Conservation (phyloP, 768 basidiomycete genomes). For the Cystoderma amianthinum region DNA sequence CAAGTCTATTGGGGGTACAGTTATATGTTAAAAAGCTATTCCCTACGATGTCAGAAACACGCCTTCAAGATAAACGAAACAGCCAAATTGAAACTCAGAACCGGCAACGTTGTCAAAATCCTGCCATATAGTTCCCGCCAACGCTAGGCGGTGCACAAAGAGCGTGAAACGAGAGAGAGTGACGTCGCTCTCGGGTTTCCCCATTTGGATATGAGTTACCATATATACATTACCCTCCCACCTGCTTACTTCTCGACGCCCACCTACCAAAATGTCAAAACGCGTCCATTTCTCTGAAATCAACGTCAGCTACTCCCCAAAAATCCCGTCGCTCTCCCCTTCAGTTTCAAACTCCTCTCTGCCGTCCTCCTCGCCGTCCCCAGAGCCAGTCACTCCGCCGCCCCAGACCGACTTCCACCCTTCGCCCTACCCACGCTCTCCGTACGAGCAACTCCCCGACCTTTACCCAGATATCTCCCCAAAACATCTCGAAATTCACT, state of each 20-base stretch:
- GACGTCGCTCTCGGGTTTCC: background rate
- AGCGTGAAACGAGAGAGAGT: background rate
- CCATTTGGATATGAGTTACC: background rate
- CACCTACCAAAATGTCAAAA: conserved; percentile 19
- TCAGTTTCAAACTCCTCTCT: conserved; percentile 26
- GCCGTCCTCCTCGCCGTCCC: conserved; percentile 24
- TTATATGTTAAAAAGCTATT: no score
- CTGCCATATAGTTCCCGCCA: no score
- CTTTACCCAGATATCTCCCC: conserved; percentile 13
- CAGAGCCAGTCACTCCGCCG: conserved; percentile 30
- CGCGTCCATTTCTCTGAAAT: conserved; percentile 35
- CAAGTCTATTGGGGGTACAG: no score
- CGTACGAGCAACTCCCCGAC: conserved; percentile 10
- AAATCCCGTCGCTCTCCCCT: conserved; percentile 27
- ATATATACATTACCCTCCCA: background rate
- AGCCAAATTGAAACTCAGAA: no score
- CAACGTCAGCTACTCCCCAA: conserved; percentile 27
- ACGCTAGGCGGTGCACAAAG: background rate
- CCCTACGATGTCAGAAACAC: no score
- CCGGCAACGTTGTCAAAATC: no score
- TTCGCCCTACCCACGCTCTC: conserved; percentile 21
- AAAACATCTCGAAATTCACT: conserved; percentile 32
- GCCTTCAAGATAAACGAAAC: no score
- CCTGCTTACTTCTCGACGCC: background rate
- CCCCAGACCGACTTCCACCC: conserved; percentile 18